phyloP scores from a whole-genome alignment of 352 stramenopile species.

The Globisporangium camurandrum region DNA sequence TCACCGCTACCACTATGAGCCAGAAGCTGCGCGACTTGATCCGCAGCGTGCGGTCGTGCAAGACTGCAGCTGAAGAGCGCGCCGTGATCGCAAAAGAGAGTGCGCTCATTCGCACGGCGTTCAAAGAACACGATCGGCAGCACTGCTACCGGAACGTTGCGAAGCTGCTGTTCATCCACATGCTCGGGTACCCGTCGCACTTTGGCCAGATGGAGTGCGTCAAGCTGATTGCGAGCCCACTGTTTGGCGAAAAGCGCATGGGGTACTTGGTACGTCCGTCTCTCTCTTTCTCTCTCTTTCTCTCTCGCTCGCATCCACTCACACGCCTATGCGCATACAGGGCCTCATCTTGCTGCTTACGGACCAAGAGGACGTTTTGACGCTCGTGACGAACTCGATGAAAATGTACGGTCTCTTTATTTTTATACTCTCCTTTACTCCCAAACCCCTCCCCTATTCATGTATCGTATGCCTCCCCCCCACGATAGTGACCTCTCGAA shows the following conservation, averaged over 20 bases:
- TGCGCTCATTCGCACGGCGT: slow-evolving; percentile 97
- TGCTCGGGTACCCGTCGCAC: slow-evolving; percentile 99
- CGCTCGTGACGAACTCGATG: slow-evolving; percentile 99
- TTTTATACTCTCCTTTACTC: not conserved
- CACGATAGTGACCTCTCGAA: slow-evolving; percentile 88
- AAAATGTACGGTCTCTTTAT: slow-evolving; percentile 79
- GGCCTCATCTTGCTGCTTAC: slow-evolving; percentile 96
- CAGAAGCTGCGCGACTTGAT: slow-evolving; percentile 98
- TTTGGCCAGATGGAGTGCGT: slow-evolving; percentile 99
- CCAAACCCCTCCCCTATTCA: too few species aligned
- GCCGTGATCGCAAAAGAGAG: slow-evolving; percentile 99
- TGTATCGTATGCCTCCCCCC: too few species aligned
- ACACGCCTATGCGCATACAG: slow-evolving; percentile 12
- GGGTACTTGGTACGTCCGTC: slow-evolving; percentile 87
- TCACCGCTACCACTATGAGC: slow-evolving; percentile 93
- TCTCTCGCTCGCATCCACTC: not conserved
- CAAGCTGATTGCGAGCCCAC: slow-evolving; percentile 97
- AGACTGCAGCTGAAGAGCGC: slow-evolving; percentile 98
- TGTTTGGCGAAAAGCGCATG: slow-evolving; percentile 99
- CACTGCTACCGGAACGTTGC: slow-evolving; percentile 98
- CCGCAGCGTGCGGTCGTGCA: slow-evolving; percentile 96
- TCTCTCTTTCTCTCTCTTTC: not conserved
- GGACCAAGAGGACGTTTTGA: slow-evolving; percentile 99
- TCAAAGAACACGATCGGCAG: slow-evolving; percentile 96
- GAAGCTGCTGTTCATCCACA: slow-evolving; percentile 99